Conservation (phyloP, 228 moss, liverwort and hornwort species). For the Sphagnum magellanicum region DNA sequence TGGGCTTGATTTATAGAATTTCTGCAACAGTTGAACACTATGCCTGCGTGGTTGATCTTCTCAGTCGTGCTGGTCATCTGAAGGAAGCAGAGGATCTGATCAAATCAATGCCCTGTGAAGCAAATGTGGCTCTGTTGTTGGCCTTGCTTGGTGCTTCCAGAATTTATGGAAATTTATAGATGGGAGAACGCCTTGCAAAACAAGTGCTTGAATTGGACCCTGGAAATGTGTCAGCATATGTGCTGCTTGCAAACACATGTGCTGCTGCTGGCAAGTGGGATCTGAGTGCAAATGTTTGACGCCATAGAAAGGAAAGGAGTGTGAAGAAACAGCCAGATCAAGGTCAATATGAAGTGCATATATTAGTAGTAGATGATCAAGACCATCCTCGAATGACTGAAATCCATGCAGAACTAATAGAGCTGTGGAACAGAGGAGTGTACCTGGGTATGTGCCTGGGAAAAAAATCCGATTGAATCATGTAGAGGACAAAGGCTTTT, state of each 20-base stretch:
- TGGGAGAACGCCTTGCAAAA: not conserved
- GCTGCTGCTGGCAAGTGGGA: constrained; percentile 1
- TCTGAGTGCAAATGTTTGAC: too few relatives aligned
- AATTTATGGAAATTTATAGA: not conserved
- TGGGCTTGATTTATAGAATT: not conserved
- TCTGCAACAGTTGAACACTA: constrained; percentile 8
- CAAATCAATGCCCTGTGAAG: constrained; percentile 3
- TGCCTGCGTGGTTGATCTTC: constrained; percentile 7
- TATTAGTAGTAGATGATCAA: too few relatives aligned
- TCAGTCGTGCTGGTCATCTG: constrained; percentile 2
- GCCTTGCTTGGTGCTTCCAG: constrained; percentile 11
- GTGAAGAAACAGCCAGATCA: too few relatives aligned
- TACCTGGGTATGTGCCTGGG: too few relatives aligned
- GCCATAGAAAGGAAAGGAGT: too few relatives aligned
- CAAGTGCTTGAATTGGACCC: constrained; percentile 5
- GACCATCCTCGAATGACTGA: too few relatives aligned
- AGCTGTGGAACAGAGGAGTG: too few relatives aligned
- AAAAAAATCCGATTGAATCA: too few relatives aligned
- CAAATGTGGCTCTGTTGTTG: constrained; percentile 1
- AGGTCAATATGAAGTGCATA: too few relatives aligned
- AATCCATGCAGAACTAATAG: too few relatives aligned
- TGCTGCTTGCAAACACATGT: constrained; percentile 5
- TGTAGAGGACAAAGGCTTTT: too few relatives aligned
- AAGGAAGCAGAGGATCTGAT: constrained; percentile 2
- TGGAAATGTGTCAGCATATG: constrained; percentile 1